Conservation (phyloP, 2,329 filamentous ascomycete species). For the Colletotrichum liriopes region DNA sequence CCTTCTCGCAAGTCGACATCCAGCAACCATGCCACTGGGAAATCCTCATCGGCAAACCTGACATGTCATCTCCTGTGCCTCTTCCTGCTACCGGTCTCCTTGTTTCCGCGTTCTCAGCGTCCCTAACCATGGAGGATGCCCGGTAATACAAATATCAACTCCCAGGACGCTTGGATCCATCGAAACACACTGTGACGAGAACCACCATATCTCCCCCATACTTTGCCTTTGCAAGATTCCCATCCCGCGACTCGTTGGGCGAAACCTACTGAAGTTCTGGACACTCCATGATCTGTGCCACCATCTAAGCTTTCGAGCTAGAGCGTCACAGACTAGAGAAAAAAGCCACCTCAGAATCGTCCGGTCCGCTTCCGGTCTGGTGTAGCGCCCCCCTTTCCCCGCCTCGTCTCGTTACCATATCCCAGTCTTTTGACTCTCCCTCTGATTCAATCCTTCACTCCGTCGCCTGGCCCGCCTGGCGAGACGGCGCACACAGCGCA, state of each 20-base stretch:
- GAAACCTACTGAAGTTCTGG: neutral
- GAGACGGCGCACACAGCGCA: conserved; percentile 9
- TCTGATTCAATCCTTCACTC: neutral
- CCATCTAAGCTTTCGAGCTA: conserved; percentile 19
- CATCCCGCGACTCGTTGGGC: neutral
- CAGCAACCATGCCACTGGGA: neutral
- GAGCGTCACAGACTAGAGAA: conserved; percentile 6
- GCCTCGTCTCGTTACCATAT: neutral
- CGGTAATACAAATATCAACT: neutral
- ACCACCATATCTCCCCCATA: neutral
- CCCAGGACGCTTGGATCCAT: too few relatives aligned
- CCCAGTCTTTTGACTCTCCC: neutral
- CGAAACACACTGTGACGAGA: neutral
- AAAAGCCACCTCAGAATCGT: conserved; percentile 26
- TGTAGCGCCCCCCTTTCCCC: neutral
- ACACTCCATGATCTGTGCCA: conserved; percentile 11
- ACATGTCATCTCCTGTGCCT: neutral
- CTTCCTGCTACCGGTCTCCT: neutral
- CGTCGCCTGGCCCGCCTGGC: neutral
- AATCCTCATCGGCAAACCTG: neutral
- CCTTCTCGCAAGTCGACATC: neutral
- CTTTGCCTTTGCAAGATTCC: neutral
- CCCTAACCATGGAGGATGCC: neutral
- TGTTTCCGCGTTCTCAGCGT: neutral
- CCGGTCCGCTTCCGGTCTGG: conserved; percentile 17